Percentiles rank a stretch among this genome's conserved stretches.
phyloP scores from a whole-genome alignment of 2,329 filamentous ascomycete species.

The Tolypocladium tropicale region DNA sequence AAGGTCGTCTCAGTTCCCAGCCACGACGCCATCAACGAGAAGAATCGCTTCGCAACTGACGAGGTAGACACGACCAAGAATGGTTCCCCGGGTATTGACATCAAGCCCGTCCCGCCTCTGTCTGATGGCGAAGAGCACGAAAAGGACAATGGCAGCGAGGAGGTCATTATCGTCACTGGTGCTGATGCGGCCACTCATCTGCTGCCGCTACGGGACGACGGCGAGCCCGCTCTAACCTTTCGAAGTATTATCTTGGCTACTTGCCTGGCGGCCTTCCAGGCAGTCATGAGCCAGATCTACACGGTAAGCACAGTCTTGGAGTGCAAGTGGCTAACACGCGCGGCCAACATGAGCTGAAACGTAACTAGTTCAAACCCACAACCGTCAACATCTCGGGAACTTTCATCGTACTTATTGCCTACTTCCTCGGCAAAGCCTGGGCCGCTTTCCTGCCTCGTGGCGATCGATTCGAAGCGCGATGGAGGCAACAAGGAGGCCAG shows the following conservation, averaged over 20 bases:
- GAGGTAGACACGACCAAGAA: neutral
- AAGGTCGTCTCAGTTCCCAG: neutral
- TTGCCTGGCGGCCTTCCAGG: neutral
- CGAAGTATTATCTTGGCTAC: neutral
- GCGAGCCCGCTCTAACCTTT: neutral
- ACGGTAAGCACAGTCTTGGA: neutral
- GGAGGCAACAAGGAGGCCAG: slow-evolving; percentile 29
- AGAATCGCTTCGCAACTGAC: neutral
- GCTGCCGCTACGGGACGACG: neutral
- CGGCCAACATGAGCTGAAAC: neutral
- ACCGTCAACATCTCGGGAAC: neutral
- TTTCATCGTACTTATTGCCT: neutral
- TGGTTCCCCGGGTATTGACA: neutral
- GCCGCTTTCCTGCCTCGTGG: slow-evolving; percentile 27
- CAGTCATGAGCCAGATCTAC: neutral
- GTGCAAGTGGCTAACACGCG: neutral
- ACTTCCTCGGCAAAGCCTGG: neutral
- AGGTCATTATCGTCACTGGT: neutral
- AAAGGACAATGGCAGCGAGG: neutral
- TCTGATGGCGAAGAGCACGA: neutral
- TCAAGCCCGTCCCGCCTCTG: neutral
- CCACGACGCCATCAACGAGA: neutral
- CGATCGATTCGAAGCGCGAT: slow-evolving; percentile 35
- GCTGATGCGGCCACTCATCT: neutral
- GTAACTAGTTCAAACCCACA: neutral